Evolutionary conservation across 148 eudicot genomes (phyloP).

Genomic region (Salicornia ramosissima): DNA sequence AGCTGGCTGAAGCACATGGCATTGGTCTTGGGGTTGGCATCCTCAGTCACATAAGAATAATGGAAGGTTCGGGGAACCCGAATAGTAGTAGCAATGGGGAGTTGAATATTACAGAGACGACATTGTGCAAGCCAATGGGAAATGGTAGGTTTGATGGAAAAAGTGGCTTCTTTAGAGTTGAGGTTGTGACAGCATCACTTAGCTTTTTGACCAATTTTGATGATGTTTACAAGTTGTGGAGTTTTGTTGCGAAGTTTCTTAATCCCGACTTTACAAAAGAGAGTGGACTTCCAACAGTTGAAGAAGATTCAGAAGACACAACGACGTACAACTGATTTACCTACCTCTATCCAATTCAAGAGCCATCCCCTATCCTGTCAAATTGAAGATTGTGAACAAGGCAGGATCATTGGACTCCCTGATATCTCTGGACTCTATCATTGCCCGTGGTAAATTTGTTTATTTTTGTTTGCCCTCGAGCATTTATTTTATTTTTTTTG

Average conservation of each 20-base stretch:
- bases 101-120: constrained; percentile 52
- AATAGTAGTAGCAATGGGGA: too few relatives aligned
- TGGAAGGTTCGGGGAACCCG: constrained; percentile 50
- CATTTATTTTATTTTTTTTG: constrained; percentile 2
- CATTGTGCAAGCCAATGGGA: constrained; percentile 77
- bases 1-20: constrained; percentile 71
- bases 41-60: constrained; percentile 60
- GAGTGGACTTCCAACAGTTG: constrained; percentile 49
- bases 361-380: constrained; percentile 1
- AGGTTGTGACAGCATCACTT: constrained; percentile 91
- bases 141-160: constrained; percentile 53
- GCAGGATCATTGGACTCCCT: background rate
- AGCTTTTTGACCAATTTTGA: constrained; percentile 76
- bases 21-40: constrained; percentile 84
- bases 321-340: constrained; percentile 1
- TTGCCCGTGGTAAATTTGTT: constrained; percentile 24
- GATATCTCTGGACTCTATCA: constrained; percentile 13
- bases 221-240: constrained; percentile 93
- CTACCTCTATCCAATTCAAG: background rate
- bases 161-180: constrained; percentile 68
- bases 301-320: constrained; percentile 52
- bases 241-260: constrained; percentile 81
- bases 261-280: constrained; percentile 61
- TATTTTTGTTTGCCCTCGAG: constrained; percentile 12
- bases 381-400: constrained; percentile 15